Conservation (phyloP, 75 land plant genomes). For the Ceratopteris richardii region DNA sequence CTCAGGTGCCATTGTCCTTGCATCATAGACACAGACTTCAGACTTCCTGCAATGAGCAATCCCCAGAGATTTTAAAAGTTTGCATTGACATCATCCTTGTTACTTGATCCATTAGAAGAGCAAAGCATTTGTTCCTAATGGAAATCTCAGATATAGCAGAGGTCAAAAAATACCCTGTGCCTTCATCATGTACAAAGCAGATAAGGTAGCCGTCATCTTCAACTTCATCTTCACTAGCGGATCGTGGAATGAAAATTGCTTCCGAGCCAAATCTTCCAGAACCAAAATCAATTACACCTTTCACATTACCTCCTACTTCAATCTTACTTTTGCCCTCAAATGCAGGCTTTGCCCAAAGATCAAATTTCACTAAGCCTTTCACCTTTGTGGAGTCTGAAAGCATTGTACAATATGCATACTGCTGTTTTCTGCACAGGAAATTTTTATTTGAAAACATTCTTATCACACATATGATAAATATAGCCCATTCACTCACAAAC, state of each 20-base stretch:
- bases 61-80: too few species aligned
- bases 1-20: slow-evolving; percentile 76
- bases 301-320: slow-evolving; percentile 70
- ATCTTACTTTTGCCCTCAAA: slow-evolving; percentile 40
- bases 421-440: slow-evolving; percentile 50
- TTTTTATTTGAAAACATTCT: neutral
- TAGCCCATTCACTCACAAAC: neutral
- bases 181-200: slow-evolving; percentile 78
- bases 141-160: neutral
- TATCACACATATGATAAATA: too few species aligned
- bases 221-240: slow-evolving; percentile 41
- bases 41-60: slow-evolving; percentile 48
- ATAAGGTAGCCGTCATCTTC: slow-evolving; percentile 97
- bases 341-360: slow-evolving; percentile 57
- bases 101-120: neutral
- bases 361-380: slow-evolving; percentile 69
- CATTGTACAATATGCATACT: slow-evolving; percentile 58
- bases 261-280: slow-evolving; percentile 80
- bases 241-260: slow-evolving; percentile 72
- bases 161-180: slow-evolving; percentile 46
- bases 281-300: slow-evolving; percentile 61
- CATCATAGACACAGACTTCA: slow-evolving; percentile 72
- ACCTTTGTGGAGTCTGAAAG: slow-evolving; percentile 50
- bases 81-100: too few species aligned
- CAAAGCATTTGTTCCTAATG: neutral